Conservation (phyloP, 768 basidiomycete species). For the Tricholoma matsutake region DNA sequence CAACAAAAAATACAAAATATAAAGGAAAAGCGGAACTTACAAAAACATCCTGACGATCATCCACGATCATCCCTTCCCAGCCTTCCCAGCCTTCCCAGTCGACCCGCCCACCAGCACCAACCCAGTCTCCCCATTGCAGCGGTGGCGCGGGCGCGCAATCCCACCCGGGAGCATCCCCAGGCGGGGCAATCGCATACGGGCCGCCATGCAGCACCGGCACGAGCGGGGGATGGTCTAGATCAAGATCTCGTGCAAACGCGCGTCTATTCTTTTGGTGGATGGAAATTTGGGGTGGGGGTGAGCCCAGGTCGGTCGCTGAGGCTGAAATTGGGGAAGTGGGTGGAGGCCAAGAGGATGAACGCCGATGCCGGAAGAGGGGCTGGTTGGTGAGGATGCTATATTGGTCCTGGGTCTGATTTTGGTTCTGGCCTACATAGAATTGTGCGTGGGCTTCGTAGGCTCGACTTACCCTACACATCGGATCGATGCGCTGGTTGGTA, state of each 20-base stretch:
- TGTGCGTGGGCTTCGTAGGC: background rate
- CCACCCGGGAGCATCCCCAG: conserved; percentile 16
- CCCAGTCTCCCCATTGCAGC: conserved; percentile 3
- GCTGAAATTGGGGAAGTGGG: background rate
- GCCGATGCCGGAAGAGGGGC: background rate
- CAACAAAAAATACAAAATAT: background rate
- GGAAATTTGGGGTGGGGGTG: conserved; percentile 5
- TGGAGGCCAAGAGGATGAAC: conserved; percentile 15
- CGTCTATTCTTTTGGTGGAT: background rate
- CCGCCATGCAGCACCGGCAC: conserved; percentile 9
- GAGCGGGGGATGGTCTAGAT: background rate
- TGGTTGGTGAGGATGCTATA: background rate
- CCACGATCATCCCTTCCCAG: background rate
- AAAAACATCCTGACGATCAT: background rate
- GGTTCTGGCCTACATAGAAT: background rate
- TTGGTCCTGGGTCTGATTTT: background rate
- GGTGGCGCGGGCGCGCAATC: conserved; percentile 11
- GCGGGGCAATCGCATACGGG: conserved; percentile 12
- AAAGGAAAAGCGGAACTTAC: background rate
- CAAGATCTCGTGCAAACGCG: conserved; percentile 1
- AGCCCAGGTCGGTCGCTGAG: background rate
- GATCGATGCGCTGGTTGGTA: background rate
- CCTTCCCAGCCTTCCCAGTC: background rate
- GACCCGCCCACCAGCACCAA: background rate
- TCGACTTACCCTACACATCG: background rate